phyloP scores from a whole-genome alignment of 257 asterid genomes.

The Fraxinus quadrangulata region DNA sequence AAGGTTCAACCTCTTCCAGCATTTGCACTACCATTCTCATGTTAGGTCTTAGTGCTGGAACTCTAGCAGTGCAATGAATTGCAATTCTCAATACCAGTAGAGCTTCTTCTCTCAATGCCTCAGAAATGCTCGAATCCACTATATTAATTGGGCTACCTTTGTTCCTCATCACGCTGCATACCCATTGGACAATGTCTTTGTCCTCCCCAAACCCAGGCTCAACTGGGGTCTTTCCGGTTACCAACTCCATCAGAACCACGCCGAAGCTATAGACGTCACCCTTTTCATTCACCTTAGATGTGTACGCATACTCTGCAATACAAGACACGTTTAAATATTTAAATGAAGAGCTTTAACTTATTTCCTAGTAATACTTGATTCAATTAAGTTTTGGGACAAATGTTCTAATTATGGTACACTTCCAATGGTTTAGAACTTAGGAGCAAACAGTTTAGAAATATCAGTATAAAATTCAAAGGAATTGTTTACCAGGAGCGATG shows the following conservation, averaged over 20 bases:
- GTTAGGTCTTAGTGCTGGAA: conserved; percentile 40
- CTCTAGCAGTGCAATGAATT: conserved; percentile 43
- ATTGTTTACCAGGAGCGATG: conserved; percentile 46
- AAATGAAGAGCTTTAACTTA: background rate
- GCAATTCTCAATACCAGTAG: conserved; percentile 38
- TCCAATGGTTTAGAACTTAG: background rate
- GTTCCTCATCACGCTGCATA: conserved; percentile 31
- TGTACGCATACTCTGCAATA: conserved; percentile 39
- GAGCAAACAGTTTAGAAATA: background rate
- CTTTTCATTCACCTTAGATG: conserved; percentile 41
- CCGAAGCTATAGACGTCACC: conserved; percentile 52
- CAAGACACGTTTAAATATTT: conserved; percentile 2
- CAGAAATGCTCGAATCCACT: conserved; percentile 38
- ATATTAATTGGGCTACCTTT: conserved; percentile 23
- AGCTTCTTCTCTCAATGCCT: conserved; percentile 38
- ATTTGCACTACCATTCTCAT: conserved; percentile 49
- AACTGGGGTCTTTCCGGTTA: conserved; percentile 40
- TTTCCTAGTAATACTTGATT: background rate
- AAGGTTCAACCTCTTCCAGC: conserved; percentile 47
- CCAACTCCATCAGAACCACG: conserved; percentile 47
- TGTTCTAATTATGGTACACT: background rate
- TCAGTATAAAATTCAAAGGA: background rate
- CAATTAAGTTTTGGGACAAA: background rate
- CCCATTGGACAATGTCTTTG: conserved; percentile 44
- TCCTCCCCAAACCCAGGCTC: conserved; percentile 43